Percentiles rank a stretch among this genome's conserved stretches.
Evolutionary conservation across 139 green algal genomes (phyloP).

Genomic region (Choricystis sp.): DNA sequence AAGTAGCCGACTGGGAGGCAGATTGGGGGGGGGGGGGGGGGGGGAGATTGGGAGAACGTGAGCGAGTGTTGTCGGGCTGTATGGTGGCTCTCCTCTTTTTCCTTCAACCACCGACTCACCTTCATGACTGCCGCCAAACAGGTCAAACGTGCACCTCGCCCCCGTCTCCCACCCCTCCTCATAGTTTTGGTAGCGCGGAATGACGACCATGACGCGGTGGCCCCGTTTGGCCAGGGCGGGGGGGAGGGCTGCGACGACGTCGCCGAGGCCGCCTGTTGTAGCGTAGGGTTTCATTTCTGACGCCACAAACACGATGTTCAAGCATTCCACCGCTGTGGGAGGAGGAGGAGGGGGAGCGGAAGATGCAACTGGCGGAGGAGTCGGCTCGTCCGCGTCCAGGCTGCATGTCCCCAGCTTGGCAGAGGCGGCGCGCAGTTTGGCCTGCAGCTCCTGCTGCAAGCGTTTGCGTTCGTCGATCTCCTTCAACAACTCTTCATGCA

Average conservation of each 20-base stretch:
- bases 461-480: conserved; percentile 63
- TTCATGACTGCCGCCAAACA: conserved; percentile 48
- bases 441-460: conserved; percentile 34
- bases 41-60: too few species aligned
- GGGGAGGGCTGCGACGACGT: conserved; percentile 88
- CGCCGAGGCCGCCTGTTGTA: conserved; percentile 92
- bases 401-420: conserved; percentile 2
- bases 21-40: not conserved
- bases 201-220: conserved; percentile 79
- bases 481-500: conserved; percentile 36
- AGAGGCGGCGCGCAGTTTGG: conserved; percentile 38
- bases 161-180: conserved; percentile 54
- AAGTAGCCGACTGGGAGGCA: conserved; percentile 57
- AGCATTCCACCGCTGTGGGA: conserved; percentile 10
- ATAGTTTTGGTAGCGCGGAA: conserved; percentile 63
- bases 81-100: too few species aligned
- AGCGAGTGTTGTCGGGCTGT: too few species aligned
- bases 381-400: not conserved
- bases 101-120: conserved; percentile 14
- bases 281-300: conserved; percentile 90
- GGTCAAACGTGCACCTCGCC: conserved; percentile 32
- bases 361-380: not conserved
- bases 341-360: not conserved
- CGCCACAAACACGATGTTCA: conserved; percentile 94
- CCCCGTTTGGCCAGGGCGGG: conserved; percentile 63